Evolutionary conservation across 805 yeast species (phyloP).

Genomic region (Hanseniaspora singularis): DNA sequence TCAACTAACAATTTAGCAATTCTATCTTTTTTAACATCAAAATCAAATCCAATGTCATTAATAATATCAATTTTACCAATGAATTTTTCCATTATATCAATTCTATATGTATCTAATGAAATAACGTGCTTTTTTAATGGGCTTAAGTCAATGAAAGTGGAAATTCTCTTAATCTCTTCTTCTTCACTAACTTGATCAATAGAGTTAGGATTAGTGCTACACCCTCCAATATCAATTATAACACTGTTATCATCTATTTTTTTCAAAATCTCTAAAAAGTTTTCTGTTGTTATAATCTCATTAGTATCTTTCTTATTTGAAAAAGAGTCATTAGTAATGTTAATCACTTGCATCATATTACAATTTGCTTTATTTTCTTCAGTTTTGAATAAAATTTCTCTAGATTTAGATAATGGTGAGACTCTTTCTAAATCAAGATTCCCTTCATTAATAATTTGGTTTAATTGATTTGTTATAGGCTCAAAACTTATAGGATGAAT

Average conservation of each 20-base stretch:
- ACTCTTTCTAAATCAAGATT: conserved; percentile 38
- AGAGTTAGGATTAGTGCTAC: conserved; percentile 84
- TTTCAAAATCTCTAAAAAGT: conserved; percentile 34
- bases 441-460: conserved; percentile 42
- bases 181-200: conserved; percentile 39
- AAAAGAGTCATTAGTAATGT: conserved; percentile 88
- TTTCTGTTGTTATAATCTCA: too few species aligned
- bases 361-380: conserved; percentile 34
- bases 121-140: conserved; percentile 42
- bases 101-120: conserved; percentile 81
- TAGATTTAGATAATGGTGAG: conserved; percentile 33
- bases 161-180: conserved; percentile 60
- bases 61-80: conserved; percentile 69
- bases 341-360: conserved; percentile 72
- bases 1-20: conserved; percentile 63
- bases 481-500: conserved; percentile 82
- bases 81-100: conserved; percentile 58
- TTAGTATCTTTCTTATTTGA: too few species aligned
- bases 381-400: background rate
- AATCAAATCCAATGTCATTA: conserved; percentile 67
- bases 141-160: conserved; percentile 58
- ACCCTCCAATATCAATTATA: conserved; percentile 87
- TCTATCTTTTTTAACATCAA: conserved; percentile 40
- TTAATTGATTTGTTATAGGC: conserved; percentile 57
- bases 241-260: conserved; percentile 34